Evolutionary conservation across 1,284 basidiomycete species (phyloP), one percentile per base, ranked within the genome.

Genomic region (Pascua sp.): DNA sequence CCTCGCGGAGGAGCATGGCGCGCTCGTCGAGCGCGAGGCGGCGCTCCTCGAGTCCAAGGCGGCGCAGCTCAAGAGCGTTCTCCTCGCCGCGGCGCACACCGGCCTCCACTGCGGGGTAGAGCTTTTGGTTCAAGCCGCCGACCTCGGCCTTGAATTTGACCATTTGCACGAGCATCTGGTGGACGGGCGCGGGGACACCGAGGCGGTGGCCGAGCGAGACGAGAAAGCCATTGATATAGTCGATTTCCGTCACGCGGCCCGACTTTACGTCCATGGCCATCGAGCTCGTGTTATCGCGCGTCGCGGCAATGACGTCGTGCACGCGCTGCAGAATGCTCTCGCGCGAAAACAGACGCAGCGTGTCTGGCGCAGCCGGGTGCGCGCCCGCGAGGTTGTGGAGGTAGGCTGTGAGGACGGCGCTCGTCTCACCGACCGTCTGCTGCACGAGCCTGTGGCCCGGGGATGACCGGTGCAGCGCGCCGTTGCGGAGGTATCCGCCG

Each of bases 151-250:
- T 80, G 51, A 86, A 79, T 63, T 81, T 81, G 55, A 89, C 77
- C 69, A 94, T 79, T 53, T 86, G 80, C 17, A 81, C 73, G 47
- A 96, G 74, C 47, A 82, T 79, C 17, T 82, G 76, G 63, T 86
- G 90, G 12, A 82, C 78, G 0, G 86, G 85, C 66, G 86, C 87
- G 10, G 77, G 75, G 40, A 94, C 80, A 5, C 79, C 78, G 65
- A 88, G 83, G 44, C 80, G 77, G 47, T 77, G 66, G 9, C 89
- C 94, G 8, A 94, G 77, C 11, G 79, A 78, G 24, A 85, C 70
- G 48, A 98, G 75, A 73, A 94, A 91, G 8, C 95, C 94, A 66
- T 92, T 95, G 71, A 98, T 83, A 68, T 82, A 92, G 24, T 89
- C 84, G 42, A 94, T 82, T 77, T 94, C 91, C 0, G 90, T 91